These are phyloP conservation scores for Fagopyrum esculentum DNA, from an alignment of 148 eudicot genomes.

Conservation along the genomic window DNA sequence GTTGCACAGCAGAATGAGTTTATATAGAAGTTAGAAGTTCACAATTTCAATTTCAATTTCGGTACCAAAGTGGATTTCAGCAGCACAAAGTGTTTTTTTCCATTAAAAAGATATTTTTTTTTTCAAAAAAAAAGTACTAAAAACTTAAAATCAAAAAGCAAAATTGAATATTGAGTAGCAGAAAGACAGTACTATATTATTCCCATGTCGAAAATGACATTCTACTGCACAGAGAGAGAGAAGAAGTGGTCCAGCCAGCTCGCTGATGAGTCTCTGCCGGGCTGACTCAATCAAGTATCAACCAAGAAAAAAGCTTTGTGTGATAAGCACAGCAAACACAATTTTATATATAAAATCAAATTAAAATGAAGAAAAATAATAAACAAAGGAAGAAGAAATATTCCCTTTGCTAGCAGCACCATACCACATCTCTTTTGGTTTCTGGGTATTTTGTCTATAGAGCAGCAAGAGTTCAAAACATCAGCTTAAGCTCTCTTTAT, in stretches of 20 bases:
- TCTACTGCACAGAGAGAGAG: slow-evolving; percentile 9
- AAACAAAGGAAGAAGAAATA: slow-evolving; percentile 1
- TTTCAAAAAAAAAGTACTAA: background rate
- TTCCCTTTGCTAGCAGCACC: slow-evolving; percentile 6
- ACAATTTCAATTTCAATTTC: too few species aligned
- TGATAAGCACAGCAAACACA: background rate
- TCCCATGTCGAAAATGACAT: slow-evolving; percentile 14
- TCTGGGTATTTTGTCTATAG: slow-evolving; percentile 11
- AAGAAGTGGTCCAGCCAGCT: background rate
- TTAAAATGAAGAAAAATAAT: background rate
- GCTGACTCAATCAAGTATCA: slow-evolving; percentile 5
- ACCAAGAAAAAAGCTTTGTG: background rate
- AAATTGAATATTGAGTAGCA: background rate
- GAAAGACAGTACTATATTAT: slow-evolving; percentile 1
- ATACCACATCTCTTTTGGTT: slow-evolving; percentile 2
- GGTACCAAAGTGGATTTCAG: too few species aligned
- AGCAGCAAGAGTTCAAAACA: slow-evolving; percentile 10
- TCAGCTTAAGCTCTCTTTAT: background rate
- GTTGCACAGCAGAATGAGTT: too few species aligned
- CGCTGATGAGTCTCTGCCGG: slow-evolving; percentile 2
- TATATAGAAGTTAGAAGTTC: too few species aligned
- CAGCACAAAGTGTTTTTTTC: too few species aligned
- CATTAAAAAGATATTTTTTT: background rate
- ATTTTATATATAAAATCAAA: background rate
- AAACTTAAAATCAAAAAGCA: slow-evolving; percentile 6